Base-by-base conservation (phyloP, 2,329 filamentous ascomycete genomes). In the Coniochaeta prunicola region DNA sequence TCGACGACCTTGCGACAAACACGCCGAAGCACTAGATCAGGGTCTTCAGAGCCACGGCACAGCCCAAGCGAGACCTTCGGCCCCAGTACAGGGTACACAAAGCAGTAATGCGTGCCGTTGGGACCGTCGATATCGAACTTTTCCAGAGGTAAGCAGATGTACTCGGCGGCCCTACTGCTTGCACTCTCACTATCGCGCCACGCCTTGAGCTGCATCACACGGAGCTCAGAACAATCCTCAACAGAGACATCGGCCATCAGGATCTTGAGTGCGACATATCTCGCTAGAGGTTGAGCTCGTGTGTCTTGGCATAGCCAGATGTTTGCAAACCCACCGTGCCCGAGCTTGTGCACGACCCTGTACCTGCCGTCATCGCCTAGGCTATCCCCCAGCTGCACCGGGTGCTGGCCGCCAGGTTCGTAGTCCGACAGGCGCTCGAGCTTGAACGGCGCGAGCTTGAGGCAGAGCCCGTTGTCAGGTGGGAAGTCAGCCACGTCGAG, bases 251-350 rank as follows among this genome's bases (percentile, higher is more conserved):
- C 55, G 4, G 24, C 31, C 50, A 50, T 56, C 21, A 59, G 45
- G 28, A 62, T 57, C 48, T 63, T 62, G 56, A 60, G 36, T 0
- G 60, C 60, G 15, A 61, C 60, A 38, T 58, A 60, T 26, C 24
- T 21, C 8, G 40, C 19, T 12, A 26, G 24, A 12, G 36, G 21
- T 15, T n/a, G 7, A 58, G 33, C 28, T 24, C 19, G 5, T 34
- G 53, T 45, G 40, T 66, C 64, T 34, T 57, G 60, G 53, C 60
- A 64, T 58, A 68, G 64, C 67, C 67, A 68, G 30, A 68, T 65
- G 2, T 62, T 66, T 33, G 60, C 61, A 24, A 61, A 64, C 1
- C 63, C 63, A 17, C 66, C 66, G 30, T 58, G 57, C 10, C 65
- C 66, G 21, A 67, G 63, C 58, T 67, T 68, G 53, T 66, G 60